Conservation (phyloP, 306 rosid species). For the Glycine latifolia region DNA sequence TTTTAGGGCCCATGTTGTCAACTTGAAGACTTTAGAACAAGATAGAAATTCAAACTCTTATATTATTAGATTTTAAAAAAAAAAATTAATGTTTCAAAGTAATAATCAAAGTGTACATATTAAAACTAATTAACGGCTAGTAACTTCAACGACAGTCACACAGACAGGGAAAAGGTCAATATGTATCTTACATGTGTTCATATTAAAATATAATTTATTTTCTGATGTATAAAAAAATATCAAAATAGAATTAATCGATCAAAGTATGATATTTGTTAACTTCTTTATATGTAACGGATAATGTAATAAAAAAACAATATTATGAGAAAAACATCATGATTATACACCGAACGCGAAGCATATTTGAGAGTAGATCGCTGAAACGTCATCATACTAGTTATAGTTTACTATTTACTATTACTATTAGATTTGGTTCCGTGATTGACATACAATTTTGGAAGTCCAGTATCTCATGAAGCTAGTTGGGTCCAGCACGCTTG, state of each 20-base stretch:
- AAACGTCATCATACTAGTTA: too few species aligned
- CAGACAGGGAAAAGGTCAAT: background rate
- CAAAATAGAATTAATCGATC: too few species aligned
- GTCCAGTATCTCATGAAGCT: background rate
- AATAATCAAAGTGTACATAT: background rate
- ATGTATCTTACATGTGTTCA: too few species aligned
- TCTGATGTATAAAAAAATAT: too few species aligned
- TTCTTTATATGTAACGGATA: too few species aligned
- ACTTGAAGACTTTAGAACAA: background rate
- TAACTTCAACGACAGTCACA: background rate
- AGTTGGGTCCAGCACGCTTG: conserved; percentile 37
- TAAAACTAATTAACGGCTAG: background rate
- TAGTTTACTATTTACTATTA: too few species aligned
- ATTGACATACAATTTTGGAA: background rate
- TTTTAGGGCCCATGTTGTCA: background rate
- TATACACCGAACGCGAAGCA: too few species aligned
- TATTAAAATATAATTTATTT: too few species aligned
- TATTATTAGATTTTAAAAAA: background rate
- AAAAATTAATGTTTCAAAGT: background rate
- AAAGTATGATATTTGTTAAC: too few species aligned
- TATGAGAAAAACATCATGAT: too few species aligned
- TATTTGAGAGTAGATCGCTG: too few species aligned
- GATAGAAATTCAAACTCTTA: background rate
- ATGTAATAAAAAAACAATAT: too few species aligned
- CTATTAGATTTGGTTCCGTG: background rate